These are phyloP conservation scores for Euphorbia pulcherrima DNA, from an alignment of 345 rosid genomes.

Conservation along the genomic window DNA sequence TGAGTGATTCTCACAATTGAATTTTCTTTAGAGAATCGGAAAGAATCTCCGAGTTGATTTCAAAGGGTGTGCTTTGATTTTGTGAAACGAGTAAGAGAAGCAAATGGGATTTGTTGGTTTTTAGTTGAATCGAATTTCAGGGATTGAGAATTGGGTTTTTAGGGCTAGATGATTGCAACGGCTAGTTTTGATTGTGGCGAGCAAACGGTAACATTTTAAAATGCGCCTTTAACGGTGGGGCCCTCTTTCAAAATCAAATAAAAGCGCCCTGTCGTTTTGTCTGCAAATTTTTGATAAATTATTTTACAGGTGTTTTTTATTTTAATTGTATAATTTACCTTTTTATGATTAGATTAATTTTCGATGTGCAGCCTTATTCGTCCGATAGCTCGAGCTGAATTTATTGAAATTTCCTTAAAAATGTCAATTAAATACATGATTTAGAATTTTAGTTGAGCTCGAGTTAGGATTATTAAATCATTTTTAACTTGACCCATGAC, in stretches of 20 bases:
- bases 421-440: too few species aligned
- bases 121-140: not conserved
- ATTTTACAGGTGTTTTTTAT: too few species aligned
- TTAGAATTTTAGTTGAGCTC: too few species aligned
- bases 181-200: constrained; percentile 32
- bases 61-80: not conserved
- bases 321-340: too few species aligned
- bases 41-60: too few species aligned
- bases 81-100: not conserved
- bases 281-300: not conserved
- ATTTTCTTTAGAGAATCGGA: not conserved
- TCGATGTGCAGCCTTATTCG: too few species aligned
- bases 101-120: not conserved
- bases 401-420: too few species aligned
- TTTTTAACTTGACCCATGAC: too few species aligned
- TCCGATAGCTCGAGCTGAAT: too few species aligned
- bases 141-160: not conserved
- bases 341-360: too few species aligned
- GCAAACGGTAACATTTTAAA: constrained; percentile 26
- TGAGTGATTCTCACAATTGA: not conserved
- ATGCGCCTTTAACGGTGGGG: constrained; percentile 24
- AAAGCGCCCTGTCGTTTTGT: constrained; percentile 7
- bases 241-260: not conserved
- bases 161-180: constrained; percentile 31
- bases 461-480: too few species aligned